Evolutionary conservation across 2,329 filamentous ascomycete genomes (phyloP).

Genomic region (Alternaria brassicicola): DNA sequence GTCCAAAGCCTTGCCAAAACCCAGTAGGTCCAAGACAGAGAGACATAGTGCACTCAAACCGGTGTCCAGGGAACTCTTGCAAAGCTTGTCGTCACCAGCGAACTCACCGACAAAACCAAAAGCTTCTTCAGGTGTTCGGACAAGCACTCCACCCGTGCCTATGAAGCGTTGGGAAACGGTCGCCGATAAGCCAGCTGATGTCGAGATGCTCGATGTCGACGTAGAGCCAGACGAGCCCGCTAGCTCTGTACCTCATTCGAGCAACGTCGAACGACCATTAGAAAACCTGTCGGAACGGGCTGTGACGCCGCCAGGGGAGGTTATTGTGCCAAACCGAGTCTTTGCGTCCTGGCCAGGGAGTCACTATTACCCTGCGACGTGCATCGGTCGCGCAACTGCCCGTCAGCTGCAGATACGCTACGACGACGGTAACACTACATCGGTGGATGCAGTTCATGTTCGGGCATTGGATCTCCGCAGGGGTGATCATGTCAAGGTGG

Average conservation of each 20-base stretch:
- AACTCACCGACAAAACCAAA: conserved; percentile 11
- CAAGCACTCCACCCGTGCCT: conserved; percentile 22
- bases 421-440: conserved; percentile 54
- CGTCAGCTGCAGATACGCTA: conserved; percentile 56
- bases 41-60: conserved; percentile 39
- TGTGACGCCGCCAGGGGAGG: conserved; percentile 25
- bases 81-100: conserved; percentile 28
- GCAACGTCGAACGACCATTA: conserved; percentile 7
- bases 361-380: conserved; percentile 66
- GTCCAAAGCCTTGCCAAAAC: conserved; percentile 20
- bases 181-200: conserved; percentile 12
- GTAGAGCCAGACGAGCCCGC: conserved; percentile 29
- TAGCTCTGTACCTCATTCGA: conserved; percentile 20
- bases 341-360: conserved; percentile 64
- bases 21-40: conserved; percentile 22
- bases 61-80: conserved; percentile 32
- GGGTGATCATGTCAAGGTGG: conserved; percentile 57
- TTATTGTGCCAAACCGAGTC: conserved; percentile 59
- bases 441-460: conserved; percentile 50
- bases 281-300: conserved; percentile 11
- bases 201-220: conserved; percentile 29
- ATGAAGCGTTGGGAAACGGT: conserved; percentile 1
- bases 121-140: conserved; percentile 1
- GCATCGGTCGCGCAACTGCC: conserved; percentile 54
- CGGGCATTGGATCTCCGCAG: conserved; percentile 51